Evolutionary conservation across 164 flowering plant species (phyloP).

Genomic region (Magnolia kwangsiensis): DNA sequence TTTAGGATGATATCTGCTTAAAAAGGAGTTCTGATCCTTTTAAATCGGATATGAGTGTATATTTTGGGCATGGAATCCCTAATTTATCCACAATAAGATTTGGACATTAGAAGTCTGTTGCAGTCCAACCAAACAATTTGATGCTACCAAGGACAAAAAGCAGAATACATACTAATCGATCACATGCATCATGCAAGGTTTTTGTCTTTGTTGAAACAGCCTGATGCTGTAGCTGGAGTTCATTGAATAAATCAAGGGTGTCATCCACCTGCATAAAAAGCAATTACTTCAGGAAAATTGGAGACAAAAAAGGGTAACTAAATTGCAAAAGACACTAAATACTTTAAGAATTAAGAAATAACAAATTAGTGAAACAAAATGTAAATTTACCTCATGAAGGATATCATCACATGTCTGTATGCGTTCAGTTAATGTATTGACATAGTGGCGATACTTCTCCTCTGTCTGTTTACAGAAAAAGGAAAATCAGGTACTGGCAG

Average conservation of each 20-base stretch:
- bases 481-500: conserved; percentile 14
- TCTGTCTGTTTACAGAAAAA: conserved; percentile 61
- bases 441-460: conserved; percentile 92
- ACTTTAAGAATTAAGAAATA: background rate
- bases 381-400: conserved; percentile 54
- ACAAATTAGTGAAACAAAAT: background rate
- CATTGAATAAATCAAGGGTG: conserved; percentile 78
- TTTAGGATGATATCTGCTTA: too few species aligned
- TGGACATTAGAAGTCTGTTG: background rate
- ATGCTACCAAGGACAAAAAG: background rate
- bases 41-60: too few species aligned
- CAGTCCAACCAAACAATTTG: background rate
- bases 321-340: conserved; percentile 1
- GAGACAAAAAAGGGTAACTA: background rate
- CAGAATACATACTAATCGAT: conserved; percentile 58
- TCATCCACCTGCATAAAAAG: conserved; percentile 72
- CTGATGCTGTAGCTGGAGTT: conserved; percentile 87
- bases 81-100: too few species aligned
- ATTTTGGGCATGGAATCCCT: too few species aligned
- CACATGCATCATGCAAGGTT: conserved; percentile 98
- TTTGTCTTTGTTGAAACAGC: conserved; percentile 94
- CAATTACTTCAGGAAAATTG: conserved; percentile 9
- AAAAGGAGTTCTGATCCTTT: too few species aligned
- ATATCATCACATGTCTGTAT: conserved; percentile 90
- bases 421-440: conserved; percentile 69